These are phyloP conservation scores for Fraxinus sp. DNA, from an alignment of 305 asterid species.

Conservation along the genomic window DNA sequence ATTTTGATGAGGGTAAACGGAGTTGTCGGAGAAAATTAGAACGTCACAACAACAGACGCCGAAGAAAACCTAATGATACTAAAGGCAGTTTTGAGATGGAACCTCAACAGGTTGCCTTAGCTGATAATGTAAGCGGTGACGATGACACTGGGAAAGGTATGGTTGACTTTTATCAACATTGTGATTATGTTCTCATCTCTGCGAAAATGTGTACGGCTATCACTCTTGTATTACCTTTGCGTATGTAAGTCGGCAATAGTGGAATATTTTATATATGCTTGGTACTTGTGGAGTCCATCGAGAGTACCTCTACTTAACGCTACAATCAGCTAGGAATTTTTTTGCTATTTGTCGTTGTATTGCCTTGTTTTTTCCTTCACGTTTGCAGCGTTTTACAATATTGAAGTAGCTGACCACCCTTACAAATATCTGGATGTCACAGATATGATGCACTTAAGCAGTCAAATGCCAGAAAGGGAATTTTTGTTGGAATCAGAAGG, in stretches of 20 bases:
- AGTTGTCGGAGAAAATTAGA: conserved; percentile 90
- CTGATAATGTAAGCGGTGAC: conserved; percentile 57
- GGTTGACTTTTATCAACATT: background rate
- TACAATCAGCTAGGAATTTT: background rate
- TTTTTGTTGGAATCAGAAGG: conserved; percentile 58
- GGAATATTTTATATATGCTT: background rate
- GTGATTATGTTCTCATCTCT: background rate
- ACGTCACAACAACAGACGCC: conserved; percentile 72
- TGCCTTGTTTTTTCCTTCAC: conserved; percentile 1
- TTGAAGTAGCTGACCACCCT: conserved; percentile 20
- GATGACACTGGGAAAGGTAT: conserved; percentile 69
- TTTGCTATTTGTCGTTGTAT: background rate
- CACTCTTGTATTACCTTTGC: background rate
- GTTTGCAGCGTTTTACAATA: background rate
- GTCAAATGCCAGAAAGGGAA: conserved; percentile 54
- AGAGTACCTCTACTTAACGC: background rate
- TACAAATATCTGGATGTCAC: conserved; percentile 31
- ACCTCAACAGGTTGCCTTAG: conserved; percentile 35
- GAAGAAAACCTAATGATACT: conserved; percentile 64
- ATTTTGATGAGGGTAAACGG: conserved; percentile 93
- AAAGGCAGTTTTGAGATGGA: conserved; percentile 50
- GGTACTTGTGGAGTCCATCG: background rate
- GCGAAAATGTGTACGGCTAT: background rate
- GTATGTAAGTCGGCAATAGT: background rate
- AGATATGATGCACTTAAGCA: conserved; percentile 47